phyloP scores from a whole-genome alignment of 345 rosid species.

The Litchi chinensis region DNA sequence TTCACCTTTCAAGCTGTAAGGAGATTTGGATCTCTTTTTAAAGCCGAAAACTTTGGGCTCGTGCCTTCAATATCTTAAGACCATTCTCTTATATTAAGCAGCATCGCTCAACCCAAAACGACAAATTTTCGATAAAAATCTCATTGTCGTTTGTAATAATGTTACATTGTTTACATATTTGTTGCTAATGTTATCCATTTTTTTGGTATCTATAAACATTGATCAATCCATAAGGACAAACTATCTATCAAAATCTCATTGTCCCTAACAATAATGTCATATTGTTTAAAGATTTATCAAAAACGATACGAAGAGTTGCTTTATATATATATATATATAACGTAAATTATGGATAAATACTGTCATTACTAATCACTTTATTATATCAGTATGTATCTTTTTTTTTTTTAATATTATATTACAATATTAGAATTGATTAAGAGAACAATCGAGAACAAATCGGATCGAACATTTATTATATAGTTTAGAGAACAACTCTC shows the following conservation, averaged over 20 bases:
- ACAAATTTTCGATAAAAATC: background rate
- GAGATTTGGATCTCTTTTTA: constrained; percentile 31
- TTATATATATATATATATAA: too few species aligned
- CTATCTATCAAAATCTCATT: background rate
- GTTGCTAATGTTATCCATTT: background rate
- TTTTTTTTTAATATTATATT: too few species aligned
- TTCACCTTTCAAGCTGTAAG: constrained; percentile 29
- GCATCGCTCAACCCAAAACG: background rate
- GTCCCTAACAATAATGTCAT: background rate
- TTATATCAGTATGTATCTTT: too few species aligned
- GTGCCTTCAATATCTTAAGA: constrained; percentile 14
- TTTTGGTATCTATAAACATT: background rate
- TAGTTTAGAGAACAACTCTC: too few species aligned
- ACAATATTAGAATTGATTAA: too few species aligned
- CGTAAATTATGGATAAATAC: too few species aligned
- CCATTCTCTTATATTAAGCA: constrained; percentile 1
- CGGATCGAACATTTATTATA: too few species aligned
- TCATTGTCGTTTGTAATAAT: constrained; percentile 1
- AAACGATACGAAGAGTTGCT: too few species aligned
- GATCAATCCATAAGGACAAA: background rate
- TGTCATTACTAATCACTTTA: too few species aligned
- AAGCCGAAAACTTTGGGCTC: constrained; percentile 40
- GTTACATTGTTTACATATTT: background rate
- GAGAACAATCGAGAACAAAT: too few species aligned
- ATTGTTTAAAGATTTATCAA: background rate